Conservation (phyloP, 2,329 filamentous ascomycete genomes). For the Juglanconis oblonga region DNA sequence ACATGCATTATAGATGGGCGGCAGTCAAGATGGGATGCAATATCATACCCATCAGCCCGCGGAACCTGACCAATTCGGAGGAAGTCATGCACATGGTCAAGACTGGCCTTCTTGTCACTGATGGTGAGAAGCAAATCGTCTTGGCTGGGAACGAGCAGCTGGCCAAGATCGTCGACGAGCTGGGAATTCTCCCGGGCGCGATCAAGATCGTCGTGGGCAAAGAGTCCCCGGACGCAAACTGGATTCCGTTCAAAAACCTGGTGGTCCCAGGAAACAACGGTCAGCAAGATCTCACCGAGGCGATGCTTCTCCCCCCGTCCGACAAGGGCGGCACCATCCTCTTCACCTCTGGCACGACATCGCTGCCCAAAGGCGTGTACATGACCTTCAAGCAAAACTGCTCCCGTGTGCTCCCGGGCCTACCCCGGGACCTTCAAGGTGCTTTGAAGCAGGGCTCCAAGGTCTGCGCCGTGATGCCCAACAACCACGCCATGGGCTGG, state of each 20-base stretch:
- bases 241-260: neutral
- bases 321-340: neutral
- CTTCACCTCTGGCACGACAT: conserved; percentile 9
- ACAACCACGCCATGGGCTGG: conserved; percentile 11
- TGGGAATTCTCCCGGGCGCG: neutral
- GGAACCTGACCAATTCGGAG: conserved; percentile 7
- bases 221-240: neutral
- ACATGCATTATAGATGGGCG: neutral
- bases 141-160: conserved; percentile 2
- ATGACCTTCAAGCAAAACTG: too few relatives aligned
- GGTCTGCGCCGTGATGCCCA: neutral
- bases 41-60: conserved; percentile 1
- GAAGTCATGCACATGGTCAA: conserved; percentile 11
- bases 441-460: neutral
- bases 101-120: neutral
- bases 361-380: conserved; percentile 9
- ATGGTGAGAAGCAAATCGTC: neutral
- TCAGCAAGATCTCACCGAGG: neutral
- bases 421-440: neutral
- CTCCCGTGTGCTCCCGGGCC: neutral
- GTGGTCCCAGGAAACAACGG: neutral
- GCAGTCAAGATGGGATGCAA: conserved; percentile 2
- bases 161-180: conserved; percentile 3
- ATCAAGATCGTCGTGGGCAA: conserved; percentile 1
- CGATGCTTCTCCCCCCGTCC: neutral